Evolutionary conservation across 768 basidiomycete genomes (phyloP).

Genomic region (Crucibulum laeve): DNA sequence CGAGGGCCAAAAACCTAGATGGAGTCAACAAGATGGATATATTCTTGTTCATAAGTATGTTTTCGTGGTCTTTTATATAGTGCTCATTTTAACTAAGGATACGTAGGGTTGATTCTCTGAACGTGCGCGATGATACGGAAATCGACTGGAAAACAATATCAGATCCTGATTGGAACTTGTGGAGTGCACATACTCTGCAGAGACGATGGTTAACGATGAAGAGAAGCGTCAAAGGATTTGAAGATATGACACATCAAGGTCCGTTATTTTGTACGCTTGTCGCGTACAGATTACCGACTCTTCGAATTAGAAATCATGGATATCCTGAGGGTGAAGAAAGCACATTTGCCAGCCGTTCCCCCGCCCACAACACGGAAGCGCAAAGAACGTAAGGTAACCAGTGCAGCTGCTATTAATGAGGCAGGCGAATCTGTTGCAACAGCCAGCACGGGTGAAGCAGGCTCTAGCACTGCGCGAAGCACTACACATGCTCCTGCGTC

Average conservation of each 20-base stretch:
- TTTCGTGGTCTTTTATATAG: neutral
- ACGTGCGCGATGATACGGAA: slow-evolving; percentile 76
- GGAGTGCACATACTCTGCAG: slow-evolving; percentile 79
- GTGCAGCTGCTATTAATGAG: slow-evolving; percentile 45
- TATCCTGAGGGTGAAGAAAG: slow-evolving; percentile 71
- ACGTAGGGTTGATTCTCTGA: slow-evolving; percentile 64
- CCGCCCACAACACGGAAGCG: slow-evolving; percentile 23
- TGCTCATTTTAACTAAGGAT: slow-evolving; percentile 3
- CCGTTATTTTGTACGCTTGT: slow-evolving; percentile 8
- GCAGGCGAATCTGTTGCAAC: slow-evolving; percentile 20
- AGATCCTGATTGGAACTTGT: slow-evolving; percentile 77
- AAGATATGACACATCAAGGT: slow-evolving; percentile 82
- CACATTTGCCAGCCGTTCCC: slow-evolving; percentile 39
- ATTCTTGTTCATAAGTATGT: slow-evolving; percentile 79
- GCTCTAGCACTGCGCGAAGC: slow-evolving; percentile 25
- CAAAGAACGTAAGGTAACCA: slow-evolving; percentile 48
- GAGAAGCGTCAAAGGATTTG: slow-evolving; percentile 66
- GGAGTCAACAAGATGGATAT: slow-evolving; percentile 73
- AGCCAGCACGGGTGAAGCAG: slow-evolving; percentile 18
- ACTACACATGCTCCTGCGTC: neutral
- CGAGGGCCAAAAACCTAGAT: slow-evolving; percentile 64
- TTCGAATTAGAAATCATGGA: slow-evolving; percentile 67
- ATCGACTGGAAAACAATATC: slow-evolving; percentile 79
- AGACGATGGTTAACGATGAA: slow-evolving; percentile 82
- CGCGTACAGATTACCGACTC: slow-evolving; percentile 5